phyloP scores from a whole-genome alignment of 495 filamentous ascomycete species.

The Xylaria intraflava region DNA sequence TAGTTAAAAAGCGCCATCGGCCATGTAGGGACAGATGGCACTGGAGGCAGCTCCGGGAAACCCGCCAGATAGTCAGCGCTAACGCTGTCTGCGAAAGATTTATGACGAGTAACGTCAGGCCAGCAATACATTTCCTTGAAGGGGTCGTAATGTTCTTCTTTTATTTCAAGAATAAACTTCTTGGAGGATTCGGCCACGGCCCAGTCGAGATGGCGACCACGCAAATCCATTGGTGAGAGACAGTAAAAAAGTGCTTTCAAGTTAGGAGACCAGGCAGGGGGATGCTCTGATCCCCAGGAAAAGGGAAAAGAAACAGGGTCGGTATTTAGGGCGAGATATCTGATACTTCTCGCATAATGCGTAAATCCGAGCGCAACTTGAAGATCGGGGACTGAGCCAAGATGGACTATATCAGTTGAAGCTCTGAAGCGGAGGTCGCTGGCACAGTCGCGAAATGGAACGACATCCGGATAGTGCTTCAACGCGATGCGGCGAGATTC shows the following conservation, averaged over 20 bases:
- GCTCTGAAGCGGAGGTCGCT: conserved; percentile 26
- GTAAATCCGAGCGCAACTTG: background rate
- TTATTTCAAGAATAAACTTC: conserved; percentile 9
- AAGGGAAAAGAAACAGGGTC: background rate
- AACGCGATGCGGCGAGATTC: conserved; percentile 32
- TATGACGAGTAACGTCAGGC: conserved; percentile 22
- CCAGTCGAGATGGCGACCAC: conserved; percentile 18
- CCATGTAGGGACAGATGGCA: conserved; percentile 13
- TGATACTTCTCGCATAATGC: conserved; percentile 5
- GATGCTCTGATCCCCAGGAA: background rate
- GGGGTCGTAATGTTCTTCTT: conserved; percentile 13
- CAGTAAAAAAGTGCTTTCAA: conserved; percentile 16
- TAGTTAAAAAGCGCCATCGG: conserved; percentile 19
- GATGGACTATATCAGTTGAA: conserved; percentile 26
- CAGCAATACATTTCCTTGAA: conserved; percentile 27
- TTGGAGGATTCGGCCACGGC: conserved; percentile 16
- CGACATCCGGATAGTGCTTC: conserved; percentile 26
- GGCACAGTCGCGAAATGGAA: conserved; percentile 13
- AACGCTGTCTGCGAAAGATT: conserved; percentile 4
- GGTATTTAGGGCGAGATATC: conserved; percentile 14
- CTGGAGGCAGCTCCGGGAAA: background rate
- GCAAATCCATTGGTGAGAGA: background rate
- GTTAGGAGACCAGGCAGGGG: no score
- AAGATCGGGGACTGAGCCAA: background rate
- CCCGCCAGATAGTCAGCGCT: background rate